phyloP scores from a whole-genome alignment of 2,329 filamentous ascomycete species.

The Penicillium rolfsii region DNA sequence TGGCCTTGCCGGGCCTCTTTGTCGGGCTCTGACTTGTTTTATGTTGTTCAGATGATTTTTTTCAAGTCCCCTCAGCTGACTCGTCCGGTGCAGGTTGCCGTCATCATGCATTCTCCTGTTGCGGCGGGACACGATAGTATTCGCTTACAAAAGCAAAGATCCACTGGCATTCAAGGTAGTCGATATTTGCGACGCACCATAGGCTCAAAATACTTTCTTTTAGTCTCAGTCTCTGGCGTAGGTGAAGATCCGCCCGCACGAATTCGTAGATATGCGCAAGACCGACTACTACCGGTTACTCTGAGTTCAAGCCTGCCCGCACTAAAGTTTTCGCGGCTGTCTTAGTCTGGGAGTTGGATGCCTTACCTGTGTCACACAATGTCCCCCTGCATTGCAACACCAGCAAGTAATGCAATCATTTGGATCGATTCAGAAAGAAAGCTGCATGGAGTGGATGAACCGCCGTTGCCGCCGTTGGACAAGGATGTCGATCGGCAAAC shows the following conservation, averaged over 20 bases:
- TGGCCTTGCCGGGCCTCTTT: background rate
- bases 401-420: background rate
- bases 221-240: background rate
- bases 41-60: slow-evolving; percentile 5
- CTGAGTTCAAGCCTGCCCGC: background rate
- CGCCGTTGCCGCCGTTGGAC: background rate
- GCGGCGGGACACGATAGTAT: slow-evolving; percentile 1
- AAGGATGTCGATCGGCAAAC: background rate
- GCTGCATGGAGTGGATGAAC: background rate
- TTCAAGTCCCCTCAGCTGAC: slow-evolving; percentile 21
- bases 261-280: background rate
- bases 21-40: background rate
- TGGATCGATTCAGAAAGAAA: background rate
- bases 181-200: background rate
- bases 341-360: no score
- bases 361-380: background rate
- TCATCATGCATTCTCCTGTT: slow-evolving; percentile 23
- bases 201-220: background rate
- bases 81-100: slow-evolving; percentile 11
- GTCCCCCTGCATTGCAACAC: background rate
- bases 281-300: background rate
- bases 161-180: background rate
- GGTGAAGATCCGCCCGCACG: background rate
- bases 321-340: background rate
- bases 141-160: background rate